Conservation (phyloP, 345 rosid species). For the Gynandropsis gynandra region DNA sequence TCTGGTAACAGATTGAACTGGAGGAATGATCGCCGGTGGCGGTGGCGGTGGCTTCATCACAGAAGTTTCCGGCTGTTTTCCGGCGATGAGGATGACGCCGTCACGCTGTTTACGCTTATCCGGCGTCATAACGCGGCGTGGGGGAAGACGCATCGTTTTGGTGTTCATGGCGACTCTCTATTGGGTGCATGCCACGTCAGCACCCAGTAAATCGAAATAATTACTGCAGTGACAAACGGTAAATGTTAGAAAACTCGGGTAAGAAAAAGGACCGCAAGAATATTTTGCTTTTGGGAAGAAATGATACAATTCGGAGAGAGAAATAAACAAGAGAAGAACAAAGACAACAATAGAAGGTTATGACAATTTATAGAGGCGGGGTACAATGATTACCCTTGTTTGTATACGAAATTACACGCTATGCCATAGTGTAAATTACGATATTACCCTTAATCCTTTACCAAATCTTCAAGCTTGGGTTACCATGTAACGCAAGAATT, state of each 20-base stretch:
- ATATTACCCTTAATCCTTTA: slow-evolving; percentile 20
- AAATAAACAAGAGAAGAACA: not conserved
- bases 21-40: slow-evolving; percentile 2
- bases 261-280: not conserved
- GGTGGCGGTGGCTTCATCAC: slow-evolving; percentile 14
- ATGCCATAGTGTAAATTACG: slow-evolving; percentile 26
- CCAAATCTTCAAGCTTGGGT: slow-evolving; percentile 21
- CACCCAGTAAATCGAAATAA: slow-evolving; percentile 7
- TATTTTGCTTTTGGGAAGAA: not conserved
- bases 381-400: slow-evolving; percentile 5
- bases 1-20: slow-evolving; percentile 2
- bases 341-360: not conserved
- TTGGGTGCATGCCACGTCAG: slow-evolving; percentile 69
- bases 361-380: slow-evolving; percentile 30
- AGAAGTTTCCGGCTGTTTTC: slow-evolving; percentile 23
- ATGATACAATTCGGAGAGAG: slow-evolving; percentile 10
- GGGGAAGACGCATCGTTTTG: slow-evolving; percentile 86
- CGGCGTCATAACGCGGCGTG: slow-evolving; percentile 63
- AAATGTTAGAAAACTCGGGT: slow-evolving; percentile 3
- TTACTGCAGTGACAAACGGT: slow-evolving; percentile 10
- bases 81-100: slow-evolving; percentile 19
- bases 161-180: slow-evolving; percentile 36
- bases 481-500: slow-evolving; percentile 2
- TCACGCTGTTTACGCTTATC: slow-evolving; percentile 51
- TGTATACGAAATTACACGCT: not conserved